phyloP scores from a whole-genome alignment of 371 early-diverging fungal species.

The Lichtheimia ramosa region DNA sequence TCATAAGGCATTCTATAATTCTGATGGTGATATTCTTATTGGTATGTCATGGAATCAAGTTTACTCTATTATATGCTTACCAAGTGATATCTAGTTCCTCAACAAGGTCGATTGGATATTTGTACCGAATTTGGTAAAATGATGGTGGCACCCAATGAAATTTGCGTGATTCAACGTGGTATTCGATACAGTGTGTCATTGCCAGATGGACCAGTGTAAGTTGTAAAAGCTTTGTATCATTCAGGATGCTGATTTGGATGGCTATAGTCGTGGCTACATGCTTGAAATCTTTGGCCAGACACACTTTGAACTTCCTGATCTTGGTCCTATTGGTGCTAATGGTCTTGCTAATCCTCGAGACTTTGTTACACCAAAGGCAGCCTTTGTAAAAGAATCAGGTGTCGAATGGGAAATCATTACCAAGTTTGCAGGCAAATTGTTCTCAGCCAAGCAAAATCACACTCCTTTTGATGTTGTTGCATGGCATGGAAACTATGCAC shows the following conservation, averaged over 20 bases:
- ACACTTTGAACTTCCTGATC: conserved; percentile 93
- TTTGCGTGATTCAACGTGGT: conserved; percentile 91
- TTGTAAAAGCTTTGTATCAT: background rate
- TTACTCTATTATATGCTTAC: too few relatives aligned
- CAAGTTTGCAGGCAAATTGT: conserved; percentile 85
- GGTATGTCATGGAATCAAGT: conserved; percentile 46
- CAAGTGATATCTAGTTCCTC: conserved; percentile 73
- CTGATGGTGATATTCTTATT: conserved; percentile 93
- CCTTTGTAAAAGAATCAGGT: conserved; percentile 66
- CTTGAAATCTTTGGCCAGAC: conserved; percentile 83
- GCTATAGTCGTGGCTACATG: conserved; percentile 85
- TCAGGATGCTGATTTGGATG: background rate
- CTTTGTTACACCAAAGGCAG: conserved; percentile 86
- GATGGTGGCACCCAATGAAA: conserved; percentile 86
- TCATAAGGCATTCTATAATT: conserved; percentile 77
- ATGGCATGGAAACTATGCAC: conserved; percentile 98
- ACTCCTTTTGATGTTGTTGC: conserved; percentile 96
- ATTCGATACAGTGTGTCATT: conserved; percentile 82
- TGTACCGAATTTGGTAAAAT: conserved; percentile 92
- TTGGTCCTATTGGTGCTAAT: conserved; percentile 95
- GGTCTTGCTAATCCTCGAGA: conserved; percentile 95
- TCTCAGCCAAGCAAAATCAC: conserved; percentile 74
- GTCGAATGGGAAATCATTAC: conserved; percentile 66
- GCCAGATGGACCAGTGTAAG: conserved; percentile 78
- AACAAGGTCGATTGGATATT: conserved; percentile 86